Evolutionary conservation across 306 rosid species (phyloP).

Genomic region (Citrullus amarus): DNA sequence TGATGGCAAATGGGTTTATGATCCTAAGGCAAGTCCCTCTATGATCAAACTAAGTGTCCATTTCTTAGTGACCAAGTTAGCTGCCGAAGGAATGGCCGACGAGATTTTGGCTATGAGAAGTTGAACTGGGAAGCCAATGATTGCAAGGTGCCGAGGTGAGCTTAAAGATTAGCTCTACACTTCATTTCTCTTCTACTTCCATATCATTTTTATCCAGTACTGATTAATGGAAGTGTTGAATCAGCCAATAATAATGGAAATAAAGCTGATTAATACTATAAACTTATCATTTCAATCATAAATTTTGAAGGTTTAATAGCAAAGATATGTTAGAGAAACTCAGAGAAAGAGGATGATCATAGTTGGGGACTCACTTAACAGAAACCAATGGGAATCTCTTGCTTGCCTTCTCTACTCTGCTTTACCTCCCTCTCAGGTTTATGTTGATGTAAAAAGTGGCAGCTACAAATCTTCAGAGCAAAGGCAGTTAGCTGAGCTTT

Average conservation of each 20-base stretch:
- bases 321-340: conserved; percentile 30
- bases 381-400: conserved; percentile 42
- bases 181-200: background rate
- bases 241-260: background rate
- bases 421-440: conserved; percentile 17
- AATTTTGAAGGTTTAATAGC: conserved; percentile 18
- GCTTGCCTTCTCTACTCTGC: conserved; percentile 36
- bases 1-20: conserved; percentile 33
- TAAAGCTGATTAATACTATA: background rate
- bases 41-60: conserved; percentile 18
- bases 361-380: conserved; percentile 41
- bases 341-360: conserved; percentile 27
- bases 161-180: background rate
- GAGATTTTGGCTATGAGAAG: conserved; percentile 28
- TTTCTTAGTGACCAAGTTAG: conserved; percentile 40
- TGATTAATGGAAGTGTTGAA: background rate
- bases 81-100: conserved; percentile 37
- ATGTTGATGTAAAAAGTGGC: conserved; percentile 11
- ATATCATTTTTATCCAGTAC: background rate
- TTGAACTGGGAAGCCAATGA: conserved; percentile 35
- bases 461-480: conserved; percentile 21
- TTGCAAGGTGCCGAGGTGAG: conserved; percentile 29
- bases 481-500: conserved; percentile 12
- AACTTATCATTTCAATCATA: background rate
- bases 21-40: conserved; percentile 22